These are phyloP conservation scores for Favolaschia claudopus DNA, from an alignment of 768 basidiomycete species.

Conservation along the genomic window DNA sequence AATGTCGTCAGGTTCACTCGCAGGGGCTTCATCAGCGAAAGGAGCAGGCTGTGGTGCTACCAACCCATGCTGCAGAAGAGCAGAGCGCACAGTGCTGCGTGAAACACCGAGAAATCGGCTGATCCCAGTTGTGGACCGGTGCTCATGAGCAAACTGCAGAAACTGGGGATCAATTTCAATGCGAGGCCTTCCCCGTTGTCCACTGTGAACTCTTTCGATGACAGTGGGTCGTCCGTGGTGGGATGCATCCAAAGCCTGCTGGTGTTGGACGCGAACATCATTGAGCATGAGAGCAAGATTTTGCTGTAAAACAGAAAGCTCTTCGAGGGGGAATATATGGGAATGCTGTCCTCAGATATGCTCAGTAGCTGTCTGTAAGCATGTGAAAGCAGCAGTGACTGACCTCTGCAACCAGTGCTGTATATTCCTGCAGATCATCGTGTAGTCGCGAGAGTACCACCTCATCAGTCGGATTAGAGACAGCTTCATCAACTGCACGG, in stretches of 20 bases:
- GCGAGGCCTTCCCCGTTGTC: not conserved
- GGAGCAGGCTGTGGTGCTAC: slow-evolving; percentile 11
- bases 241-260: not conserved
- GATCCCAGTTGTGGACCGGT: not conserved
- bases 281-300: not conserved
- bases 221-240: not conserved
- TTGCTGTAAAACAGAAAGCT: not conserved
- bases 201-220: not conserved
- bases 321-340: not conserved
- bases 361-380: not conserved
- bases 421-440: slow-evolving; percentile 20
- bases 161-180: not conserved
- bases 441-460: slow-evolving; percentile 13
- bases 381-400: not conserved
- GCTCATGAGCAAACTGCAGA: not conserved
- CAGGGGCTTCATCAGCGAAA: not conserved
- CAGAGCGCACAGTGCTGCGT: not conserved
- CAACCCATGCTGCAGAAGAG: slow-evolving; percentile 18
- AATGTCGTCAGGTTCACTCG: not conserved
- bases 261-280: not conserved
- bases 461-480: slow-evolving; percentile 3
- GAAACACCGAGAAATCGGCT: not conserved
- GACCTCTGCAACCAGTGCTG: slow-evolving; percentile 11
- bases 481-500: not conserved
- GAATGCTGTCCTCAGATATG: too few relatives aligned